phyloP scores from a whole-genome alignment of 768 basidiomycete genomes.

The Kockovaella imperatae region DNA sequence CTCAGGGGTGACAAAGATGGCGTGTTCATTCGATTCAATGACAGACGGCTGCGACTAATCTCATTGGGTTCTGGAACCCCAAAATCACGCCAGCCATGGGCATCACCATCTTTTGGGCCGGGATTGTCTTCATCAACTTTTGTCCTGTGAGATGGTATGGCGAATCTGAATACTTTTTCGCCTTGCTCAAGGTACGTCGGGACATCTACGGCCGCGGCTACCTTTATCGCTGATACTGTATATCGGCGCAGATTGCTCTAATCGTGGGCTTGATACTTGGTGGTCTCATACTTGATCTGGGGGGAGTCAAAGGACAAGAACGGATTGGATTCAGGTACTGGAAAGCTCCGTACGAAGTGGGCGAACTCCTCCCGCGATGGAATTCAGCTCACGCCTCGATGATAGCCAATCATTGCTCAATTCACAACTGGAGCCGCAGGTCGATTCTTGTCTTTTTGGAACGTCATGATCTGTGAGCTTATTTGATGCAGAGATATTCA shows the following conservation, averaged over 20 bases:
- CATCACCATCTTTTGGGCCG: slow-evolving; percentile 67
- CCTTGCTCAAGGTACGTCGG: slow-evolving; percentile 83
- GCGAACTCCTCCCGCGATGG: slow-evolving; percentile 67
- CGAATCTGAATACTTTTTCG: not conserved
- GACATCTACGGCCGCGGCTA: slow-evolving; percentile 49
- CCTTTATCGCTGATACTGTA: slow-evolving; percentile 78
- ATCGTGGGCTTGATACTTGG: slow-evolving; percentile 41
- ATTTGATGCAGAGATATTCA: too few relatives aligned
- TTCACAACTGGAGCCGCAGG: slow-evolving; percentile 66
- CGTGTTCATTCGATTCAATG: too few relatives aligned
- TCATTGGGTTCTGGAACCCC: slow-evolving; percentile 51
- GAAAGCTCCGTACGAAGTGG: slow-evolving; percentile 48
- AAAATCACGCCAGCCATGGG: slow-evolving; percentile 63
- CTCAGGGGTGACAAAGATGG: too few relatives aligned
- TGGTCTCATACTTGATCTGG: slow-evolving; percentile 49
- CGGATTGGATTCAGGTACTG: slow-evolving; percentile 50
- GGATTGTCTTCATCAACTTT: slow-evolving; percentile 57
- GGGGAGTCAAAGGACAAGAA: slow-evolving; percentile 55
- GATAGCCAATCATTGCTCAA: too few relatives aligned
- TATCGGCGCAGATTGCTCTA: too few relatives aligned
- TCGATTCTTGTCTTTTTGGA: slow-evolving; percentile 63
- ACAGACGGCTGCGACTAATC: slow-evolving; percentile 63
- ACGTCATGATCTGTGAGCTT: slow-evolving; percentile 65
- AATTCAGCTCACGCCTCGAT: too few relatives aligned
- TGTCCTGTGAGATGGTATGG: slow-evolving; percentile 28